Conservation (phyloP, 345 rosid species). For the Erucastrum elatum region DNA sequence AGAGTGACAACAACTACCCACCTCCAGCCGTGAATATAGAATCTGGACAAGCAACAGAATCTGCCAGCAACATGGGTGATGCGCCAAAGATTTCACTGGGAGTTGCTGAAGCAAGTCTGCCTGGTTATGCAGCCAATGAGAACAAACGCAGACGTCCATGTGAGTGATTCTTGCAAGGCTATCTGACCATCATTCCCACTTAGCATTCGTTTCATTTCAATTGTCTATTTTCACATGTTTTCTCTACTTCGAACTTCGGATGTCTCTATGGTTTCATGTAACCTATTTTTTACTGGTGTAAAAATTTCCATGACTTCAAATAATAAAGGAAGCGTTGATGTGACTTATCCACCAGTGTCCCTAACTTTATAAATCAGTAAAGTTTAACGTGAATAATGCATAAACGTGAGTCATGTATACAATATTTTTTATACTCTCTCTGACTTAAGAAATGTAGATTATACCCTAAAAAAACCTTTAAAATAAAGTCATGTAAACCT, state of each 20-base stretch:
- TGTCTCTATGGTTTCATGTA: not conserved
- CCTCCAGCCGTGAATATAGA: not conserved
- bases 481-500: no score
- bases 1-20: not conserved
- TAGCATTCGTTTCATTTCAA: not conserved
- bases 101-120: not conserved
- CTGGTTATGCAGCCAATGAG: not conserved
- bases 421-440: no score
- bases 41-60: not conserved
- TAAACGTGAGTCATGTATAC: no score
- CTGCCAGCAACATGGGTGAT: not conserved
- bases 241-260: not conserved
- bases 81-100: not conserved
- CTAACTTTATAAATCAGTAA: not conserved
- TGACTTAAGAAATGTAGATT: no score
- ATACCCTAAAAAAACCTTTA: no score
- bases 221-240: no score
- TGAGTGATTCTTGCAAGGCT: not conserved
- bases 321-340: not conserved
- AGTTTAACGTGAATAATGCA: not conserved
- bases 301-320: no score
- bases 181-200: not conserved
- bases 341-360: not conserved
- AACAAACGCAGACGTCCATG: not conserved
- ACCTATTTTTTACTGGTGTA: not conserved